Conservation (phyloP, 352 stramenopile species). For the Phytophthora sojae region DNA sequence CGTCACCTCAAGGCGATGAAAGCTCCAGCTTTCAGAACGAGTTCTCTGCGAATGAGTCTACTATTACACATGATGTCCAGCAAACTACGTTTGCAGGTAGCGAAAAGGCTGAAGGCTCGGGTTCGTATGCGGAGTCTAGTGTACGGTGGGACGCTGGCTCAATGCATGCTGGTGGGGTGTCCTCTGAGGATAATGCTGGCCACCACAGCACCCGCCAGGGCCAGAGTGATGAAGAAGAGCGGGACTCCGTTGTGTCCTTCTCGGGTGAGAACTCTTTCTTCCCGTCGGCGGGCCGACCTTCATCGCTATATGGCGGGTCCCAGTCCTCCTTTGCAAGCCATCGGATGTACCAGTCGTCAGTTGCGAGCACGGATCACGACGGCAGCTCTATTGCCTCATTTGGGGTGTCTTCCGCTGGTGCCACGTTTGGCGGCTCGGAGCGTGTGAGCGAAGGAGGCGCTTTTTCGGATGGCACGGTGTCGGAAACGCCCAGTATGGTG, state of each 20-base stretch:
- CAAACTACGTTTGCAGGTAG: conserved; percentile 13
- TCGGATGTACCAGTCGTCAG: conserved; percentile 50
- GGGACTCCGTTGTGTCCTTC: conserved; percentile 48
- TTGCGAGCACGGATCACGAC: conserved; percentile 49
- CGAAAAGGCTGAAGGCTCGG: conserved; percentile 12
- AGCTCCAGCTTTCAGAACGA: conserved; percentile 15
- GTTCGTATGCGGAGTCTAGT: conserved; percentile 31
- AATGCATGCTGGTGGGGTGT: conserved; percentile 9
- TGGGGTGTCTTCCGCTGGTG: conserved; percentile 77
- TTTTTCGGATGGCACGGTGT: conserved; percentile 74
- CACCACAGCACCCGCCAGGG: conserved; percentile 18
- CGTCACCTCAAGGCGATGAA: conserved; percentile 28
- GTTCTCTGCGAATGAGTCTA: conserved; percentile 7
- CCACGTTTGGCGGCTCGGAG: conserved; percentile 81
- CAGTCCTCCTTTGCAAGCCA: conserved; percentile 54
- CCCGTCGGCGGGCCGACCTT: conserved; percentile 36
- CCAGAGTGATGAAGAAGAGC: conserved; percentile 46
- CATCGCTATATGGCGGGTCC: conserved; percentile 46
- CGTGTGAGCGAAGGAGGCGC: conserved; percentile 65
- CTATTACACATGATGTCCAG: conserved; percentile 7
- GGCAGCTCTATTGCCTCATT: conserved; percentile 72
- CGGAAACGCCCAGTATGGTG: conserved; percentile 76
- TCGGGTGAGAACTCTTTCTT: conserved; percentile 47
- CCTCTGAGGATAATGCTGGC: conserved; percentile 17
- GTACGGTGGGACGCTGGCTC: conserved; percentile 29